Evolutionary conservation across 2,329 filamentous ascomycete species (phyloP).

Genomic region (Colletotrichum sp.): DNA sequence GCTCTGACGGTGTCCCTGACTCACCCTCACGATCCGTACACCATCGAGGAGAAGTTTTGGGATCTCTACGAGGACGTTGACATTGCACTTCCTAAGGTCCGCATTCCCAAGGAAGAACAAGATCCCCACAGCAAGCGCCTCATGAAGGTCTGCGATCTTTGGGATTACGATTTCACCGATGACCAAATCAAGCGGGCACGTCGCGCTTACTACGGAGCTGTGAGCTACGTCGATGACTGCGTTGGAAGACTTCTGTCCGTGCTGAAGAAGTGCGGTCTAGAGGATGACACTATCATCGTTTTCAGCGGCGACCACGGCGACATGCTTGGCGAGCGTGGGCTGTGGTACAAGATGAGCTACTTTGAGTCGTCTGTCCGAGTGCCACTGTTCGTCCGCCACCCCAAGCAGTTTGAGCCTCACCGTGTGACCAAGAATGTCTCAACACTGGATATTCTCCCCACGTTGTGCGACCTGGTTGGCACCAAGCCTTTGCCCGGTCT

Average conservation of each 20-base stretch:
- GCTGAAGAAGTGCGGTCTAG: slow-evolving; percentile 78
- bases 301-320: slow-evolving; percentile 95
- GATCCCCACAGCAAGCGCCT: slow-evolving; percentile 88
- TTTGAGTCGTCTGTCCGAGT: slow-evolving; percentile 91
- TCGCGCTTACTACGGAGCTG: slow-evolving; percentile 89
- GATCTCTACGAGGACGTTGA: slow-evolving; percentile 89
- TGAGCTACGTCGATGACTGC: slow-evolving; percentile 93
- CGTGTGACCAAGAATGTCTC: slow-evolving; percentile 85
- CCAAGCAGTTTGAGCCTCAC: slow-evolving; percentile 75
- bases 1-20: slow-evolving; percentile 90
- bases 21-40: slow-evolving; percentile 94
- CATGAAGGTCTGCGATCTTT: slow-evolving; percentile 85
- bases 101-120: slow-evolving; percentile 79
- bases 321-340: slow-evolving; percentile 89
- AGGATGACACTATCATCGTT: slow-evolving; percentile 86
- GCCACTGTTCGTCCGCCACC: slow-evolving; percentile 84
- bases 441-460: slow-evolving; percentile 88
- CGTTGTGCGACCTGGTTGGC: slow-evolving; percentile 82
- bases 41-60: slow-evolving; percentile 93
- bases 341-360: slow-evolving; percentile 99
- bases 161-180: slow-evolving; percentile 81
- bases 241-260: slow-evolving; percentile 82
- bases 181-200: slow-evolving; percentile 87
- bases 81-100: slow-evolving; percentile 80
- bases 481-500: slow-evolving; percentile 71